Evolutionary conservation across 208 protist species (phyloP).

Genomic region (Acanthamoeba triangularis): DNA sequence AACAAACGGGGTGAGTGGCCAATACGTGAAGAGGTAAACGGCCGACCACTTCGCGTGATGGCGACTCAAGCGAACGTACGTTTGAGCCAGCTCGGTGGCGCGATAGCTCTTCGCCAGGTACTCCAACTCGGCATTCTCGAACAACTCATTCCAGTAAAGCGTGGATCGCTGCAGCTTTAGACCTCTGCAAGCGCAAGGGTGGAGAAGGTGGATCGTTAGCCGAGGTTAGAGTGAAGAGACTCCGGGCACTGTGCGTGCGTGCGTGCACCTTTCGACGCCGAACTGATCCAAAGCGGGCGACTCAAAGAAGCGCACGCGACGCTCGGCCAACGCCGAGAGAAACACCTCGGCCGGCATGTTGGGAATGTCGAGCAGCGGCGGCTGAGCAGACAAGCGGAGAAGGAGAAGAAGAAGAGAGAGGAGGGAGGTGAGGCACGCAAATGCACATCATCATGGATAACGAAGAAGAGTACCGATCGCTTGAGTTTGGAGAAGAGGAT

Average conservation of each 20-base stretch:
- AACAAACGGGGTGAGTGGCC: background rate
- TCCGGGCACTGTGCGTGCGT: background rate
- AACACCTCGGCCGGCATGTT: constrained; percentile 54
- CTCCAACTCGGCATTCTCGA: constrained; percentile 28
- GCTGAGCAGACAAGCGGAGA: background rate
- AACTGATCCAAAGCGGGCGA: constrained; percentile 19
- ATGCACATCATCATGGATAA: background rate
- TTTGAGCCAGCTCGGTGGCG: background rate
- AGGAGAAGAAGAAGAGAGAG: too few relatives aligned
- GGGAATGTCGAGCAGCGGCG: background rate
- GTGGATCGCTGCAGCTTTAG: constrained; percentile 17
- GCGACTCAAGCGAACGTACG: too few relatives aligned
- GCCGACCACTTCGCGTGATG: background rate
- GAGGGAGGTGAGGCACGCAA: background rate
- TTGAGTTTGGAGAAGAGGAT: constrained; percentile 48
- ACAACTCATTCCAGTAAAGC: constrained; percentile 58
- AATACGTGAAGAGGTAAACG: background rate
- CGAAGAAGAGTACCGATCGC: background rate
- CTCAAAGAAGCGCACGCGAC: constrained; percentile 61
- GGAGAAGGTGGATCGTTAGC: too few relatives aligned
- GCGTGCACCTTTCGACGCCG: background rate
- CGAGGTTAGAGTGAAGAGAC: background rate
- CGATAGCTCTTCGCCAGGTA: constrained; percentile 19
- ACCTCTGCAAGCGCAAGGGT: background rate
- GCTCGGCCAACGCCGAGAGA: constrained; percentile 40